Base-by-base conservation (phyloP, 345 rosid species). In the Sapria himalayana region DNA sequence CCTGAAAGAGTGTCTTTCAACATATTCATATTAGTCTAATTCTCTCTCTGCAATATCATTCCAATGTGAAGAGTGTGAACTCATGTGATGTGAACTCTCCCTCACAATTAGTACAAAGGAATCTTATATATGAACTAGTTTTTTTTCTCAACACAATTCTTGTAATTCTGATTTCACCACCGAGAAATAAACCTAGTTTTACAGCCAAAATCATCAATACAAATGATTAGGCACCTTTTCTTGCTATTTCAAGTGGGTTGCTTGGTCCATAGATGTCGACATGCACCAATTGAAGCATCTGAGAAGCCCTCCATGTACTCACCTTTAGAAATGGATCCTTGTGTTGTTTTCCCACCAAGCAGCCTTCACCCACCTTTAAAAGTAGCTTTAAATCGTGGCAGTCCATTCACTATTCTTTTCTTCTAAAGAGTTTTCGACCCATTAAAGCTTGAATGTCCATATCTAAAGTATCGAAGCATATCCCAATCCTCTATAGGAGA, bases 51-150 rank as follows among this genome's bases (percentile, higher is more conserved):
- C 13, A 1, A 9, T 4, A 3, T 14, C 7, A n/a, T 22, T 11
- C 25, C 13, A 6, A 12, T 21, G 13, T 10, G 45, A 24, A 22
- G 15, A 22, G 4, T 17, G 24, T 6, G 22, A 19, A 39, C 13
- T 39, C 24, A 0, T 39, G 43, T 33, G 37, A 33, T 16, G 15
- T 33, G 15, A 33, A 39, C 22, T 19, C 23, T 3, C 24, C 25
- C 22, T 29, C 43, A 9, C 43, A 12, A 39, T 39, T 29, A 18
- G 43, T 39, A 11, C 43, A 3, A 12, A 39, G 5, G n/a, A 24
- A 39, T 18, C 5, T 18, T 0, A 39, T 20, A 5, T 12, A 0
- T 6, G 6, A 12, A 17, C 15, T 29, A 3, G 43, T 18, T 21
- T 39, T 14, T 20, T 39, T 39, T 3, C 22, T 29, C 4, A 39